Conservation (phyloP, 768 basidiomycete species). For the Pleurotus tuoliensis region DNA sequence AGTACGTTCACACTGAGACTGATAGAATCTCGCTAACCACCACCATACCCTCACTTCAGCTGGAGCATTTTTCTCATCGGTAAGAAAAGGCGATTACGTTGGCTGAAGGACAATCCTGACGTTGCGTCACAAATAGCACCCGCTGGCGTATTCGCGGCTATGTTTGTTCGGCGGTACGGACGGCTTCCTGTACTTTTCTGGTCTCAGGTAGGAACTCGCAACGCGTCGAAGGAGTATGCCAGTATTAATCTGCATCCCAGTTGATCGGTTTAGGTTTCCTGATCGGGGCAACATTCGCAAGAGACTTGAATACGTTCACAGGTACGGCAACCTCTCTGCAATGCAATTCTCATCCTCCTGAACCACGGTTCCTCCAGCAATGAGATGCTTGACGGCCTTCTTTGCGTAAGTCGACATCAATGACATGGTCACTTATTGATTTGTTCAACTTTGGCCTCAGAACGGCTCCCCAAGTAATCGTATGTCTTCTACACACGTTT, state of each 20-base stretch:
- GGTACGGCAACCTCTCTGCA: constrained; percentile 10
- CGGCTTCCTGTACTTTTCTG: constrained; percentile 61
- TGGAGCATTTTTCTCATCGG: constrained; percentile 57
- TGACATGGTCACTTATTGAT: not conserved
- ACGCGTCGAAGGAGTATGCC: too few relatives aligned
- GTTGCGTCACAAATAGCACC: constrained; percentile 23
- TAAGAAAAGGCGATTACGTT: constrained; percentile 8
- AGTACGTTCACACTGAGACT: constrained; percentile 18
- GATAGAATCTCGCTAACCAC: not conserved
- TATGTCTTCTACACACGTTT: constrained; percentile 8
- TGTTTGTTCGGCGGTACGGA: constrained; percentile 49
- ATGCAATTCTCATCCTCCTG: not conserved
- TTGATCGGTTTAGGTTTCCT: constrained; percentile 47
- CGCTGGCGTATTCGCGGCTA: constrained; percentile 46
- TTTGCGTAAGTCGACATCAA: constrained; percentile 18
- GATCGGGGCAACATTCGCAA: constrained; percentile 50
- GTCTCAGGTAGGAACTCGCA: constrained; percentile 36
- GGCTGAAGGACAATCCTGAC: too few relatives aligned
- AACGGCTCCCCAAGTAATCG: constrained; percentile 53
- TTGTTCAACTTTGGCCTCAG: constrained; percentile 7
- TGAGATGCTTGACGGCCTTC: constrained; percentile 30
- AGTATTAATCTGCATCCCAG: constrained; percentile 17
- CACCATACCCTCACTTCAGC: constrained; percentile 22
- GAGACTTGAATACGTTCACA: constrained; percentile 41
- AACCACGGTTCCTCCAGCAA: constrained; percentile 15